Conservation (phyloP, 2,329 filamentous ascomycete species). For the Botrytis tulipae region DNA sequence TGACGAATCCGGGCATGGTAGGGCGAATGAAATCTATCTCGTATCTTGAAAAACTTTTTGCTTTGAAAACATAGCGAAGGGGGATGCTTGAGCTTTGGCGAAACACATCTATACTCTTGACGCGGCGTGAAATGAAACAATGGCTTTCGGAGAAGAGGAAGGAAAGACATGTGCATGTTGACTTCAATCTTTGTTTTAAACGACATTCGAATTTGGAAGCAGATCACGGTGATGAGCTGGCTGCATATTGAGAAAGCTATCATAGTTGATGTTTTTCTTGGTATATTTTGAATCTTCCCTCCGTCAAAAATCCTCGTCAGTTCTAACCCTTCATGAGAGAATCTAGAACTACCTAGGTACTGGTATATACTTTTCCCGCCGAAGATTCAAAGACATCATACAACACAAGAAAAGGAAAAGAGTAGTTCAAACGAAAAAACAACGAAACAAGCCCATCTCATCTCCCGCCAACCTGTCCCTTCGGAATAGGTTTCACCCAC, state of each 20-base stretch:
- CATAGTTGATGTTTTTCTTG: neutral
- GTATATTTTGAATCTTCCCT: neutral
- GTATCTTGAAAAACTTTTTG: neutral
- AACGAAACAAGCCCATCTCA: conserved; percentile 7
- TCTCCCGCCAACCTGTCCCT: conserved; percentile 49
- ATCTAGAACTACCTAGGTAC: neutral
- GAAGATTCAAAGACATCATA: neutral
- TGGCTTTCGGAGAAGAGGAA: neutral
- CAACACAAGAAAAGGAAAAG: neutral
- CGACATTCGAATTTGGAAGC: neutral
- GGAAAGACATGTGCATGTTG: neutral
- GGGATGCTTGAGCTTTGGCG: neutral
- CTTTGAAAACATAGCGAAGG: neutral
- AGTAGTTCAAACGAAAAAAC: neutral
- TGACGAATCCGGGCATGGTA: neutral
- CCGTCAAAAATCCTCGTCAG: too few relatives aligned
- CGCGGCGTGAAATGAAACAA: neutral
- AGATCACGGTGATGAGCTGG: neutral
- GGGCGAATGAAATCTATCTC: neutral
- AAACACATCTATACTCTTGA: neutral
- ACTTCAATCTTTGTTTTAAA: neutral
- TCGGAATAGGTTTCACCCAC: conserved; percentile 61
- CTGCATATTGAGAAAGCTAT: neutral
- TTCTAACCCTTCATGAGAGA: neutral
- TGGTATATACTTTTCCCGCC: neutral